Evolutionary conservation across 2,329 filamentous ascomycete species (phyloP).

Genomic region (Trichoderma koningii): DNA sequence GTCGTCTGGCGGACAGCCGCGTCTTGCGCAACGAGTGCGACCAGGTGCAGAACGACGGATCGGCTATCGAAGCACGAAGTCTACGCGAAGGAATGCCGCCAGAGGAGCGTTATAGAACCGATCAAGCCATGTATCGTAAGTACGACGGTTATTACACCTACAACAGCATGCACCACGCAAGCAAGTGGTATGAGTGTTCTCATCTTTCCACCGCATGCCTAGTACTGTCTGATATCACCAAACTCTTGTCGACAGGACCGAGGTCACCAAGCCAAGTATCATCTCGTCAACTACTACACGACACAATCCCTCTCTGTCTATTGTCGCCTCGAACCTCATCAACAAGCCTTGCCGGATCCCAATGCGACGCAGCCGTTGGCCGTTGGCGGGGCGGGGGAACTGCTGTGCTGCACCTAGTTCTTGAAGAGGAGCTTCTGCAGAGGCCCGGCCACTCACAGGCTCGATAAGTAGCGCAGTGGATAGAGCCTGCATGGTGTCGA

Average conservation of each 20-base stretch:
- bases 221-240: no score
- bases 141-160: no score
- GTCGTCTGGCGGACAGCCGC: slow-evolving; percentile 21
- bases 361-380: slow-evolving; percentile 14
- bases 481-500: slow-evolving; percentile 51
- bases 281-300: no score
- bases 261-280: no score
- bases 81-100: not conserved
- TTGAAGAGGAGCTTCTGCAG: slow-evolving; percentile 19
- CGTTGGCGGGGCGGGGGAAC: slow-evolving; percentile 21
- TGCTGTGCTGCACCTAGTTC: slow-evolving; percentile 23
- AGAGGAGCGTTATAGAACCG: not conserved
- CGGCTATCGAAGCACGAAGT: slow-evolving; percentile 3
- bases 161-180: not conserved
- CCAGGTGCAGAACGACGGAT: slow-evolving; percentile 8
- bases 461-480: slow-evolving; percentile 30
- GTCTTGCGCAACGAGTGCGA: slow-evolving; percentile 18
- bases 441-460: slow-evolving; percentile 29
- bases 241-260: no score
- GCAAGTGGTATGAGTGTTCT: not conserved
- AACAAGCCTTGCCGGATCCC: slow-evolving; percentile 9
- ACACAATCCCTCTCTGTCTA: not conserved
- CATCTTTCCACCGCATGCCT: no score
- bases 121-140: not conserved
- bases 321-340: no score